These are phyloP conservation scores for Mycena filopes DNA, from an alignment of 768 basidiomycete species.

Conservation along the genomic window DNA sequence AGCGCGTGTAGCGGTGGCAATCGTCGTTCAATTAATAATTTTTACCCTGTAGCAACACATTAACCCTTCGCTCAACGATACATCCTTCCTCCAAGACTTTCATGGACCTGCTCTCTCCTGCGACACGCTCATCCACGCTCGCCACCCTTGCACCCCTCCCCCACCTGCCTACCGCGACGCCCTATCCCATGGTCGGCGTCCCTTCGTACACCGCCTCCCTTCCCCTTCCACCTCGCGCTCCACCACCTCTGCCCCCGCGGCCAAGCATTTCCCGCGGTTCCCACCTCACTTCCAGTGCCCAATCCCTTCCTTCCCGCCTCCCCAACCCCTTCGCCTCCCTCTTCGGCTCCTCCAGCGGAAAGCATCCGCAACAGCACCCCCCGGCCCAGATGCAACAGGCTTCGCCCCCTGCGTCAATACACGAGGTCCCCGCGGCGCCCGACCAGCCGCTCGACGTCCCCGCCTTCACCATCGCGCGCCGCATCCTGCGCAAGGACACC, in stretches of 20 bases:
- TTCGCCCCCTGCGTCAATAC: conserved; percentile 45
- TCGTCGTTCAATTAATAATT: conserved; percentile 5
- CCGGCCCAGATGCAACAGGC: conserved; percentile 42
- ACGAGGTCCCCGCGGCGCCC: conserved; percentile 41
- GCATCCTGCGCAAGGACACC: conserved; percentile 64
- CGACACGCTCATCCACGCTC: conserved; percentile 45
- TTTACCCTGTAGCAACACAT: conserved; percentile 46
- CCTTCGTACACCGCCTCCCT: conserved; percentile 56
- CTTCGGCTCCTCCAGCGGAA: conserved; percentile 60
- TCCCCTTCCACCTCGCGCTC: conserved; percentile 60
- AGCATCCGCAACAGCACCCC: conserved; percentile 38
- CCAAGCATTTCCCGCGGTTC: conserved; percentile 33
- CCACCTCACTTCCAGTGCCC: conserved; percentile 45
- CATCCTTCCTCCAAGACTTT: conserved; percentile 54
- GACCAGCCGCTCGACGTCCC: conserved; percentile 59
- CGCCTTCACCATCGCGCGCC: conserved; percentile 66
- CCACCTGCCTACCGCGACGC: conserved; percentile 42
- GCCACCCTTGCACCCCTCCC: conserved; percentile 67
- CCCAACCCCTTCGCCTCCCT: conserved; percentile 83
- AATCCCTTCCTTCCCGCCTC: conserved; percentile 63
- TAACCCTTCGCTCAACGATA: conserved; percentile 57
- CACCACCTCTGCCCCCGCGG: conserved; percentile 49
- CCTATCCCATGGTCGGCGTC: conserved; percentile 61
- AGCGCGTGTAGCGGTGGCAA: conserved; percentile 34
- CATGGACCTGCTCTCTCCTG: conserved; percentile 49